A percentile compares a stretch with the other conserved stretches of the same genome.
Evolutionary conservation across 139 green algal genomes (phyloP).

Genomic region (Tetradesmus lagerheimii): DNA sequence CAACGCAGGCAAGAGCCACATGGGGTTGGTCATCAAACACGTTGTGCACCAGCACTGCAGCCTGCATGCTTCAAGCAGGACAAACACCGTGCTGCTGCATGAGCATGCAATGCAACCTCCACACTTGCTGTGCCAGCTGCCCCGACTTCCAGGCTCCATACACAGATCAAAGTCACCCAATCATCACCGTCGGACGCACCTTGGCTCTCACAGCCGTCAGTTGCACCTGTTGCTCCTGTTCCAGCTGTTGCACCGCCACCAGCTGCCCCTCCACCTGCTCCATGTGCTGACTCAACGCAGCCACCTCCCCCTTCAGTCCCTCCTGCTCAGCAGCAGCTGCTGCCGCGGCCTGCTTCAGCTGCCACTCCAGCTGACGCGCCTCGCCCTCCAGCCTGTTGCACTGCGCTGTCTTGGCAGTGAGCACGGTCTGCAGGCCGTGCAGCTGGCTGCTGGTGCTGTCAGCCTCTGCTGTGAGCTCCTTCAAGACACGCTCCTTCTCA

Average conservation of each 20-base stretch:
- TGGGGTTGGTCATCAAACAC: no score
- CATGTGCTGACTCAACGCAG: not conserved
- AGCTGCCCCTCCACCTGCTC: not conserved
- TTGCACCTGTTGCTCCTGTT: slow-evolving; percentile 9
- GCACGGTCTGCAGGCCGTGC: slow-evolving; percentile 27
- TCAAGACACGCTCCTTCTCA: not conserved
- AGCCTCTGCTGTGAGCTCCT: not conserved
- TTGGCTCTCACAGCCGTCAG: not conserved
- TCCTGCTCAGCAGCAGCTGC: not conserved
- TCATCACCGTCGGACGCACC: no score
- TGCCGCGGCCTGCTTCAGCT: slow-evolving; percentile 36
- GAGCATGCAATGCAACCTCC: no score
- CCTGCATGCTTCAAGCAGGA: no score
- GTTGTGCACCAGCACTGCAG: no score
- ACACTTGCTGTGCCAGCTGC: no score
- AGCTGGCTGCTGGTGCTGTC: not conserved
- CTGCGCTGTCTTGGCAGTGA: not conserved
- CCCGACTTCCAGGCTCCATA: no score
- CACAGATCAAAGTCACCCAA: no score
- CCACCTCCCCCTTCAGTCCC: not conserved
- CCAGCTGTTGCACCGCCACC: not conserved
- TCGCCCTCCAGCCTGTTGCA: slow-evolving; percentile 12
- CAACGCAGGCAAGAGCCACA: not conserved
- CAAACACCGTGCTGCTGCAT: not conserved
- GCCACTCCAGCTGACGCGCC: not conserved